phyloP scores from a whole-genome alignment of 2,329 filamentous ascomycete genomes.

The Xylariaceae sp. region DNA sequence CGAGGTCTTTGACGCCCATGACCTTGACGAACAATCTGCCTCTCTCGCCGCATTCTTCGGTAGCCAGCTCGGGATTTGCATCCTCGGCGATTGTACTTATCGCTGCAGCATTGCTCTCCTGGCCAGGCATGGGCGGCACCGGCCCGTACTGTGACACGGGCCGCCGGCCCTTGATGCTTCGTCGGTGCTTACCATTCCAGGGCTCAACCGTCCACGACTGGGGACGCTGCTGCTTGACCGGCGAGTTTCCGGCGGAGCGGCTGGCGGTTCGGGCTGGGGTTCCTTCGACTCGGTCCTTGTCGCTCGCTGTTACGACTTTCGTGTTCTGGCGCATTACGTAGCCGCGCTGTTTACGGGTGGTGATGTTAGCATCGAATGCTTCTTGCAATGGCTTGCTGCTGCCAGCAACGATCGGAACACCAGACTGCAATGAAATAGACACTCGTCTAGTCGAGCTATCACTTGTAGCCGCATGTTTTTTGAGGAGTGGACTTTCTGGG shows the following conservation, averaged over 20 bases:
- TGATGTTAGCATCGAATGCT: slow-evolving; percentile 54
- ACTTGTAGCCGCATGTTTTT: slow-evolving; percentile 16
- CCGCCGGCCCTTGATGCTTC: slow-evolving; percentile 43
- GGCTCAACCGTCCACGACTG: slow-evolving; percentile 96
- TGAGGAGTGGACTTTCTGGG: slow-evolving; percentile 21
- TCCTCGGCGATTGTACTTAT: slow-evolving; percentile 64
- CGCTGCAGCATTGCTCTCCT: slow-evolving; percentile 68
- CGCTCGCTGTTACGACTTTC: slow-evolving; percentile 89
- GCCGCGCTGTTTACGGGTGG: slow-evolving; percentile 70
- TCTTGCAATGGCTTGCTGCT: slow-evolving; percentile 12
- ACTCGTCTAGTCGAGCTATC: slow-evolving; percentile 36
- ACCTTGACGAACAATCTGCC: slow-evolving; percentile 96
- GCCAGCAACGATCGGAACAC: no score
- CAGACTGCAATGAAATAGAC: no score
- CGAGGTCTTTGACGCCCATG: slow-evolving; percentile 93
- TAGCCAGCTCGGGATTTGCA: slow-evolving; percentile 49
- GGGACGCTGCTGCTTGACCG: slow-evolving; percentile 65
- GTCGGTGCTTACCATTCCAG: slow-evolving; percentile 77
- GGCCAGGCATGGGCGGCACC: slow-evolving; percentile 77
- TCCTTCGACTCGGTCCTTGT: slow-evolving; percentile 55
- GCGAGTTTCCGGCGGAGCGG: slow-evolving; percentile 60
- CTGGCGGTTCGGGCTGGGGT: slow-evolving; percentile 44
- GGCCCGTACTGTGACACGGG: no score
- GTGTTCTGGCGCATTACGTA: slow-evolving; percentile 99
- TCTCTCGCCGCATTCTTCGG: slow-evolving; percentile 76